A percentile compares a stretch with the other conserved stretches of the same genome.
phyloP scores from a whole-genome alignment of 176 grass and related monocot species.

The Cenchrus purpureus region DNA sequence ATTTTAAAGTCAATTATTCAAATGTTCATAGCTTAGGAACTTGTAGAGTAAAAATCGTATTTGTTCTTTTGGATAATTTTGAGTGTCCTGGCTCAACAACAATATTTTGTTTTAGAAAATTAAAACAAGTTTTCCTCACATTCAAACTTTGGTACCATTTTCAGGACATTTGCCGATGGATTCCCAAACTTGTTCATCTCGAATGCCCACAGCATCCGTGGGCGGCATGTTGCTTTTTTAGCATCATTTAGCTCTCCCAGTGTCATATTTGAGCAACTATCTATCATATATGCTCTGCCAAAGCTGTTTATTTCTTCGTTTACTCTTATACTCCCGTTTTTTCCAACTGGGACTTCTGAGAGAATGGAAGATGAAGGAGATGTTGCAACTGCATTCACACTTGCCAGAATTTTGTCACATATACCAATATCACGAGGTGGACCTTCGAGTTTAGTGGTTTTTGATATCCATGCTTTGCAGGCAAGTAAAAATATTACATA shows the following conservation, averaged over 20 bases:
- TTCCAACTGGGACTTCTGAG: conserved; percentile 93
- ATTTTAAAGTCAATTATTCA: neutral
- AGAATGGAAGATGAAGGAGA: conserved; percentile 97
- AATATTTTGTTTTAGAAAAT: conserved; percentile 27
- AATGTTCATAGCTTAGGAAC: neutral
- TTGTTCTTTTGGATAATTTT: conserved; percentile 9
- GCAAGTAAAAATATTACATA: conserved; percentile 41
- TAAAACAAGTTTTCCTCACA: neutral
- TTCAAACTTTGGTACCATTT: conserved; percentile 2
- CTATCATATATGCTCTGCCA: conserved; percentile 84
- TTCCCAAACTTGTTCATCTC: conserved; percentile 96
- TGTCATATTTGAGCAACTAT: conserved; percentile 98
- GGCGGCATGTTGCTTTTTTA: conserved; percentile 88
- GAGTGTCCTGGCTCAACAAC: neutral
- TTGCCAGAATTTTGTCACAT: conserved; percentile 86
- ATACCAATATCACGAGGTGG: conserved; percentile 95
- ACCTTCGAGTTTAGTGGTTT: conserved; percentile 89
- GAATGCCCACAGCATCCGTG: conserved; percentile 74
- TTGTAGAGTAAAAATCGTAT: neutral
- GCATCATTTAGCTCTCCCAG: conserved; percentile 91
- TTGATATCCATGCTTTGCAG: conserved; percentile 97
- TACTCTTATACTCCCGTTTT: conserved; percentile 91
- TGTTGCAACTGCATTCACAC: conserved; percentile 88
- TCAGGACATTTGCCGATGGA: conserved; percentile 85
- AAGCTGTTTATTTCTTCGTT: conserved; percentile 88